Evolutionary conservation across 2,329 filamentous ascomycete species (phyloP).

Genomic region (Cordyceps pruinosa): DNA sequence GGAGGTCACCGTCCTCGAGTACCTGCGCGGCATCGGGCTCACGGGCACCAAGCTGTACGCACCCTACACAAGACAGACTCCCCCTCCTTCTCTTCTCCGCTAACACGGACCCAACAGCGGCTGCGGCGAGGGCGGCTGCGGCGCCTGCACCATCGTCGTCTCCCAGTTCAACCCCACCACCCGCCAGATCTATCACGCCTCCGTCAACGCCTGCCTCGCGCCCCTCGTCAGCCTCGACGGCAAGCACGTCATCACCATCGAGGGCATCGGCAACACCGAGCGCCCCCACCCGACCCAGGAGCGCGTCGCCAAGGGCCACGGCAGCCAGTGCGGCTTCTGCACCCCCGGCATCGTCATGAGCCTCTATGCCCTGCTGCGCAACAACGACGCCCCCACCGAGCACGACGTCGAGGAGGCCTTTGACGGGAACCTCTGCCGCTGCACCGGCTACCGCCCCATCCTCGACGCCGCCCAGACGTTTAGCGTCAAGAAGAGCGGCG

Average conservation of each 20-base stretch:
- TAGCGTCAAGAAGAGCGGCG: conserved; percentile 47
- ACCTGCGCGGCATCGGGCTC: conserved; percentile 83
- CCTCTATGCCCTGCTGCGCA: conserved; percentile 84
- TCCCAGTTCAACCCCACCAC: conserved; percentile 92
- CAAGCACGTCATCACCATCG: conserved; percentile 96
- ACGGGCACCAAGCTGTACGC: conserved; percentile 83
- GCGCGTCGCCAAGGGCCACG: conserved; percentile 82
- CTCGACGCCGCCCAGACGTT: conserved; percentile 92
- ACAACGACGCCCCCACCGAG: conserved; percentile 69
- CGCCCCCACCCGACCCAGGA: conserved; percentile 86
- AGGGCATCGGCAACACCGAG: conserved; percentile 86
- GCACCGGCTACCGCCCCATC: conserved; percentile 91
- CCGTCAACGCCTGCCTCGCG: conserved; percentile 91
- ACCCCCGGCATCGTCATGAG: conserved; percentile 98
- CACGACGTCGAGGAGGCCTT: conserved; percentile 92
- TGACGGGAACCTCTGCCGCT: conserved; percentile 91
- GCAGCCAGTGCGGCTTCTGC: conserved; percentile 90
- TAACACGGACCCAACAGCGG: conserved; percentile 41
- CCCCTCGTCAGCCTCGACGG: conserved; percentile 90
- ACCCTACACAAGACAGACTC: no score
- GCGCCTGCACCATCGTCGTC: conserved; percentile 91
- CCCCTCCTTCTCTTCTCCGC: not conserved
- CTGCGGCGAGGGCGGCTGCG: conserved; percentile 93
- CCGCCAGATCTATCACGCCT: conserved; percentile 89
- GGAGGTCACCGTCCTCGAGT: conserved; percentile 86